Evolutionary conservation across 306 rosid species (phyloP), one percentile per base, ranked within the genome.

Genomic region (Geum urbanum): DNA sequence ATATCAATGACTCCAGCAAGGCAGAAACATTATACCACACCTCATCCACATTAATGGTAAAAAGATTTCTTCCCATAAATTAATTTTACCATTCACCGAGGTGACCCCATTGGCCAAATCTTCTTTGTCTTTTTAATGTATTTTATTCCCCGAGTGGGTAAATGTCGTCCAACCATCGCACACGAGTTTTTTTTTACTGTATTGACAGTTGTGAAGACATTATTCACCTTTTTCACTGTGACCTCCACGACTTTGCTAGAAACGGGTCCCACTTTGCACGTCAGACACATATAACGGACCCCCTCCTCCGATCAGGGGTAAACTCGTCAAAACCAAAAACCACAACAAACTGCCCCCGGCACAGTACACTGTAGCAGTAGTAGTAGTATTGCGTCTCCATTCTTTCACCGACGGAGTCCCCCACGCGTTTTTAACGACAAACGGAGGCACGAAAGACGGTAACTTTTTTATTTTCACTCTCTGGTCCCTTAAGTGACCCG

Each of bases 331-430:
- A 54, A 0, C 9, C 7, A 4, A 20, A 43, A 2, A 4, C 61
- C 16, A 22, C 13, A 10, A 27, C 4, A 3, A 5, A 11, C 19
- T 27, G 48, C 37, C 32, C 32, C 32, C 32, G 10, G n/a, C 27
- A 20, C 69, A 20, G 53, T n/a, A n/a, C 14, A 66, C 2, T 18
- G 8, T 43, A 27, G 18, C 37, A 6, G 71, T 14, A 22, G 41
- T 14, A 11, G 53, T 0, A 32, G 72, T 39, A 20, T 63, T 69
- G 73, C 73, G 43, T 8, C 63, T 20, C 63, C 63, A 40, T 53
- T 69, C 43, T 18, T 74, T 77, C 55, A 81, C 82, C 89, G 57
- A 80, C 74, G 52, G 73, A 41, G 84, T 83, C 48, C 65, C 88
- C 88, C 87, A 79, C 87, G 19, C 66, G 32, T 32, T 32, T 24